These are phyloP conservation scores for Thozetella sp. DNA, from an alignment of 495 filamentous ascomycete species.

Conservation along the genomic window DNA sequence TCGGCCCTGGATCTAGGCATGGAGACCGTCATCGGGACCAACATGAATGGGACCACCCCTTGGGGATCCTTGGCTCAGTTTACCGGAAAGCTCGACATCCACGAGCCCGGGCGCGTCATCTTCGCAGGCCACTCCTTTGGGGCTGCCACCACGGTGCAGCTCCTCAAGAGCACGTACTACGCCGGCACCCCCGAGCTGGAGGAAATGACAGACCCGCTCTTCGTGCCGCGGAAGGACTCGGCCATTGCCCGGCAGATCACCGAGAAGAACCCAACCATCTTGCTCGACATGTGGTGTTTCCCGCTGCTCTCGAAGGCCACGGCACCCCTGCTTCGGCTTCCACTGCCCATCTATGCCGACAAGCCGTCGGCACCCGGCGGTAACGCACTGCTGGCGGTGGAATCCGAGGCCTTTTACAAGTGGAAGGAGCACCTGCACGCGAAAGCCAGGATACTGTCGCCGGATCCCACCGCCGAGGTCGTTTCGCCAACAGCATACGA, in stretches of 20 bases:
- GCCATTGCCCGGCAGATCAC: slow-evolving; percentile 63
- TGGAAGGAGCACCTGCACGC: slow-evolving; percentile 66
- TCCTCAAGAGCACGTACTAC: slow-evolving; percentile 74
- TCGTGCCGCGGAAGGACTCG: slow-evolving; percentile 47
- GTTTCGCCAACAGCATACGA: slow-evolving; percentile 25
- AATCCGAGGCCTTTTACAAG: slow-evolving; percentile 70
- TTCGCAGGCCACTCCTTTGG: slow-evolving; percentile 80
- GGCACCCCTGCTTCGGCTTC: slow-evolving; percentile 58
- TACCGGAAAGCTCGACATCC: slow-evolving; percentile 57
- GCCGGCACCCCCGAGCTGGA: slow-evolving; percentile 31
- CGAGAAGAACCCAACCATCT: slow-evolving; percentile 53
- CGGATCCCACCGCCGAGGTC: slow-evolving; percentile 34
- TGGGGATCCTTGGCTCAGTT: slow-evolving; percentile 50
- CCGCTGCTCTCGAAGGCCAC: slow-evolving; percentile 60
- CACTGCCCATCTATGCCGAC: slow-evolving; percentile 64
- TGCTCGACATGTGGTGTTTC: slow-evolving; percentile 77
- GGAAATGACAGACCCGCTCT: slow-evolving; percentile 39
- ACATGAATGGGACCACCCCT: slow-evolving; percentile 47
- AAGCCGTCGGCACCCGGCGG: slow-evolving; percentile 39
- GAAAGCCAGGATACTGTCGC: slow-evolving; percentile 58
- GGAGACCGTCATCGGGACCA: slow-evolving; percentile 26
- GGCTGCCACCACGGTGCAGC: slow-evolving; percentile 67
- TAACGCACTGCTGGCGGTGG: slow-evolving; percentile 58
- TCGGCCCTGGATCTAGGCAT: slow-evolving; percentile 58
- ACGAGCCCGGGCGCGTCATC: slow-evolving; percentile 67